Percentiles rank a stretch among this genome's conserved stretches.
phyloP scores from a whole-genome alignment of 2,329 filamentous ascomycete species.

The Pestalotiopsis sp. region DNA sequence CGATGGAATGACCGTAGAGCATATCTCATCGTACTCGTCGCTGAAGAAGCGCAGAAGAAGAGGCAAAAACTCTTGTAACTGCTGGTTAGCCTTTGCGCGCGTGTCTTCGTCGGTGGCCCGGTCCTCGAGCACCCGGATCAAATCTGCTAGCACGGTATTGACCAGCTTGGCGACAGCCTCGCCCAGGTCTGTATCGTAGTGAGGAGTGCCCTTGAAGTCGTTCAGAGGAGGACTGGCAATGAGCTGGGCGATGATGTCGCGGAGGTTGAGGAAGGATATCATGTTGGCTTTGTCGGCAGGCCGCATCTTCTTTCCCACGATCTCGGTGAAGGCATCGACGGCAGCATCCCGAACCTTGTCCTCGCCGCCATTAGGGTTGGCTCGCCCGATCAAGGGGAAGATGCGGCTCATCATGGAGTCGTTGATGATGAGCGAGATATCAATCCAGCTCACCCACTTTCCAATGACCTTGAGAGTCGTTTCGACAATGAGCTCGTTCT shows the following conservation, averaged over 20 bases:
- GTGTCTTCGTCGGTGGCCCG: slow-evolving; percentile 61
- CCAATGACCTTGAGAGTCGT: slow-evolving; percentile 90
- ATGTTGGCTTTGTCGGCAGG: slow-evolving; percentile 90
- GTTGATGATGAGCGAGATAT: slow-evolving; percentile 92
- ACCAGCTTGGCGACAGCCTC: slow-evolving; percentile 95
- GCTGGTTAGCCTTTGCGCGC: slow-evolving; percentile 75
- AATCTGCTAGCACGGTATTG: slow-evolving; percentile 85
- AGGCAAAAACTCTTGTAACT: slow-evolving; percentile 82
- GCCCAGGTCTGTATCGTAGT: slow-evolving; percentile 93
- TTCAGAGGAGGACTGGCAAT: slow-evolving; percentile 80
- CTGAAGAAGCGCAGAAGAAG: slow-evolving; percentile 92
- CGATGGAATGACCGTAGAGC: slow-evolving; percentile 91
- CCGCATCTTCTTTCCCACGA: slow-evolving; percentile 98
- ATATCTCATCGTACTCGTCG: slow-evolving; percentile 97
- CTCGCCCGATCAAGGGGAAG: slow-evolving; percentile 83
- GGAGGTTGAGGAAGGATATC: slow-evolving; percentile 87
- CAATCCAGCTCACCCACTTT: slow-evolving; percentile 98
- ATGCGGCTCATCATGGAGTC: slow-evolving; percentile 83
- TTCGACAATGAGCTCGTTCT: slow-evolving; percentile 76
- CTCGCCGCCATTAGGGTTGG: slow-evolving; percentile 61
- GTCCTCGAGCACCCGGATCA: slow-evolving; percentile 84
- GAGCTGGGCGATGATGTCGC: slow-evolving; percentile 82
- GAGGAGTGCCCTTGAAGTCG: slow-evolving; percentile 77
- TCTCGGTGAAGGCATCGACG: slow-evolving; percentile 93
- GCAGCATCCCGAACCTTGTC: slow-evolving; percentile 88